Evolutionary conservation across 2,329 filamentous ascomycete genomes (phyloP).

Genomic region (Exophiala lecanii-corni): DNA sequence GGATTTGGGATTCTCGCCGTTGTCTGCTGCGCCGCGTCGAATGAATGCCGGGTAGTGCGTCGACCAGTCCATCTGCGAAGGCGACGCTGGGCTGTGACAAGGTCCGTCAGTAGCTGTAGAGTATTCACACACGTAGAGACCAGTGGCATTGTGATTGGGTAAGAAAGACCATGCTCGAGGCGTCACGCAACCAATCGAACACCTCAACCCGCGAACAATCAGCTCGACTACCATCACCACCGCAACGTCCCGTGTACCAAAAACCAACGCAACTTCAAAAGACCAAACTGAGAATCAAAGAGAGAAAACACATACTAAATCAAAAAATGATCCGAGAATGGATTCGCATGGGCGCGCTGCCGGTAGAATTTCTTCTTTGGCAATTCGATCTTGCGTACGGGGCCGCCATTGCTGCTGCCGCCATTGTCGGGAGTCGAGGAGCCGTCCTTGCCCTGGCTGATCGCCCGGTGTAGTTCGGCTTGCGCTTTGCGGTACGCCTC

Average conservation of each 20-base stretch:
- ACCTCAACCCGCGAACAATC: too few relatives aligned
- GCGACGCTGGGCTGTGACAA: slow-evolving; percentile 71
- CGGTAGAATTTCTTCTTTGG: slow-evolving; percentile 96
- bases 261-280: too few relatives aligned
- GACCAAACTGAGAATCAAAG: too few relatives aligned
- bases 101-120: too few relatives aligned
- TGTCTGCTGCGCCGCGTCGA: slow-evolving; percentile 30
- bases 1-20: slow-evolving; percentile 24
- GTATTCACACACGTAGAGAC: too few relatives aligned
- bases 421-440: slow-evolving; percentile 11
- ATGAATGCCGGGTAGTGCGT: slow-evolving; percentile 73
- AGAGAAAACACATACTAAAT: slow-evolving; percentile 63
- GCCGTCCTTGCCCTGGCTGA: not conserved
- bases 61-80: slow-evolving; percentile 88
- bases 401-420: slow-evolving; percentile 23
- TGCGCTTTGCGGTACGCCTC: slow-evolving; percentile 59
- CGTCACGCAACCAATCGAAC: too few relatives aligned
- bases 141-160: too few relatives aligned
- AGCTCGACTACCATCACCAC: too few relatives aligned
- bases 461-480: slow-evolving; percentile 12
- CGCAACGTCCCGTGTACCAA: too few relatives aligned
- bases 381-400: slow-evolving; percentile 49
- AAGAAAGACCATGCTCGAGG: too few relatives aligned
- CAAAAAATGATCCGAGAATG: slow-evolving; percentile 90
- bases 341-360: slow-evolving; percentile 94